Evolutionary conservation across 257 asterid genomes (phyloP), one percentile per base, ranked within the genome.

Genomic region (Henckelia pumila): DNA sequence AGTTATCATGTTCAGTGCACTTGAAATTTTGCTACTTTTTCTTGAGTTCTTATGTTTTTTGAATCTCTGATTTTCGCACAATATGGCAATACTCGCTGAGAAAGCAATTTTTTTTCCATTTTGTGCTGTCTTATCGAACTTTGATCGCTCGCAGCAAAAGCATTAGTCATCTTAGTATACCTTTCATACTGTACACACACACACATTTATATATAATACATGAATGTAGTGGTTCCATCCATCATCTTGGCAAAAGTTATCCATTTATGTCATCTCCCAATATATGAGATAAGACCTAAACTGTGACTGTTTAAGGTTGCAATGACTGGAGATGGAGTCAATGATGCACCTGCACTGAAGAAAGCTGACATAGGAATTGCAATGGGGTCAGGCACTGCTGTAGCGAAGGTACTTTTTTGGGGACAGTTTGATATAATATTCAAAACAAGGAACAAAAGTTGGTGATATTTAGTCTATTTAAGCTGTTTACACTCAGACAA

Each of bases 341-440:
- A 94, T 69, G 99, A 94, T 82, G 99, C 99, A 74, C 99, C 99
- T 76, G 99, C 99, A 35, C 75, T 94, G 66, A 94, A 88, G 88
- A 94, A 91, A 82, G 99, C 99, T 17, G 87, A 94, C 77, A 94
- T 94, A 40, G 99, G 99, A 65, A 83, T 94, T 82, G 95, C 99
- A 81, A 94, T 94, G 99, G 99, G 99, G 72, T 91, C 97, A 26
- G 99, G 99, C 83, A 94, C 99, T 75, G 99, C 97, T 32, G 99
- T 94, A 75, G 96, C 99, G 3, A 94, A 94, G 97, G 99, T 94
- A 77, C 69, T 66, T 40, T 59, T 19, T 29, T 64, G 56, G 11
- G 14, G 69, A 71, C 49, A 44, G 32, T 71, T 57, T 22, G 19
- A 28, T 47, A 20, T 57, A 23, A 24, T 26, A 28, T 40, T 44